Evolutionary conservation across 2,329 filamentous ascomycete genomes (phyloP), one percentile per base, ranked within the genome.

Genomic region (Gyromitra esculenta): DNA sequence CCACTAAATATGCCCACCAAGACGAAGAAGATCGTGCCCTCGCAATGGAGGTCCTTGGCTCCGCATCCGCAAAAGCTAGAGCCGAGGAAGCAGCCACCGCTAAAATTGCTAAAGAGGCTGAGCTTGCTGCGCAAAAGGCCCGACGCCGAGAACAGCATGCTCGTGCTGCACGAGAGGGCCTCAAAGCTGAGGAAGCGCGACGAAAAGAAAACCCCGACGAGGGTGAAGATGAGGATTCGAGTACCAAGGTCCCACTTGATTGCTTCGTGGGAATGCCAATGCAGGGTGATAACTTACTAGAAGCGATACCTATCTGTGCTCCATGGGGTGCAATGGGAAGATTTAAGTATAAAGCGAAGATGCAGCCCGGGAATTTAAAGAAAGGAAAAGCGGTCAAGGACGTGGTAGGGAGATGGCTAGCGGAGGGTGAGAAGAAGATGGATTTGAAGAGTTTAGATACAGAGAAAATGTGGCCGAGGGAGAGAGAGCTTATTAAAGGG

Each of bases 361-460:
- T 99, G 81, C 96, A 98, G 84, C 96, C 96, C 0, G 96, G 96
- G 0, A 85, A 90, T 0, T 88, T 91, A 79, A 99, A 98, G 87
- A 97, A 97, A 85, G 95, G 96, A 8, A 98, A 97, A 83, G 94
- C 94, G 0, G 90, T 97, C 62, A 93, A 92, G 82, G 95, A 98
- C 84, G 91, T 98, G 41, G 84, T 98, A n/a, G 89, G 91, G 63
- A 88, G 88, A 76, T 97, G 95, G 94, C 87, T 91, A 79, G 84
- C 86, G 21, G 93, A 90, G 64, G 88, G 89, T 5, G 83, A 82
- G 7, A 87, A 85, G 82, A 90, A 88, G 79, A 81, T 62, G 74
- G 78, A 73, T 66, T 78, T 63, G 73, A 80, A 79, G 31, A 75
- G 52, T 81, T 86, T 86, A 5, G 87, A 87, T 31, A 82, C 91